Base-by-base conservation (phyloP, 331 rosid species). In the Quercus phellos region DNA sequence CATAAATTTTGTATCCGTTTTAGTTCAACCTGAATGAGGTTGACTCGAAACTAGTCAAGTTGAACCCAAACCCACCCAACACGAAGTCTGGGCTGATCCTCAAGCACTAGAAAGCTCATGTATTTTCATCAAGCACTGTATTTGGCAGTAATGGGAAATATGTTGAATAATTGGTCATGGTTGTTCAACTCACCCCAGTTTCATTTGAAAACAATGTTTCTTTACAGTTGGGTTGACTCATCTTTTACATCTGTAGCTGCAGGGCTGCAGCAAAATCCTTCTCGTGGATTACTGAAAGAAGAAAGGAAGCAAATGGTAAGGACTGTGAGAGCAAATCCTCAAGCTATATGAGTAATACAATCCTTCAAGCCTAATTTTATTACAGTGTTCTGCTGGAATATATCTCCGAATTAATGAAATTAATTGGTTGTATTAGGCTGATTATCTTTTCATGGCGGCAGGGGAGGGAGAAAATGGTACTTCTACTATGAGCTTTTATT, bases 211-310 rank as follows among this genome's bases (percentile, higher is more conserved):
- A 67, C 24, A 50, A 0, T 38, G 38, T 73, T 78, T 43, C 73
- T 69, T 34, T 67, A 22, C 66, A 26, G 30, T 35, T 46, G 30
- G 50, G 55, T 76, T 67, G 70, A 83, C 8, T 68, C 70, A 63
- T 55, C 77, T 74, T 54, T 58, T 13, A 60, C 70, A 78, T 82
- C 46, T 76, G 76, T 58, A 94, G 98, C 96, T 92, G 97, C 98
- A 3, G 98, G 97, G 0, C 97, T 94, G 67, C 97, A 92, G 78
- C 91, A 92, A 60, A 94, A 94, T 82, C 97, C 98, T 83, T 94
- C 97, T 81, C 97, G 98, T 68, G 87, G 98, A 78, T 94, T 94
- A 79, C 98, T 84, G 86, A 93, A 94, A 74, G 97, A 92, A 61
- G 98, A 94, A 78, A 92, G 84, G 86, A 87, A 70, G 72, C 88